Base-by-base conservation (phyloP, 495 filamentous ascomycete species). In the Penicillium coprophilum region DNA sequence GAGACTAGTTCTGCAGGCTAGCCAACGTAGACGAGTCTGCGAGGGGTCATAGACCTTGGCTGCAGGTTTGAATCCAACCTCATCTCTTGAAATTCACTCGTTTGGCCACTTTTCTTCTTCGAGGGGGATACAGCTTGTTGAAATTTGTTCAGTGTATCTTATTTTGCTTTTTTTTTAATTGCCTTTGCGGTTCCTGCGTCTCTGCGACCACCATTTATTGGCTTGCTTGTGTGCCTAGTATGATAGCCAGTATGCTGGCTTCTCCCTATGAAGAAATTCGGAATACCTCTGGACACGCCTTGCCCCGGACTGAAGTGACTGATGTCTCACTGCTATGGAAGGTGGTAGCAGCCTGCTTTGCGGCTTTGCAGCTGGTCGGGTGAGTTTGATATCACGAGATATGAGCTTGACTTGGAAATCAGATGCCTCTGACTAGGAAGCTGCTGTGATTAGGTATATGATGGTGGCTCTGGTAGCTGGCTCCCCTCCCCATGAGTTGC, bases 1-100 rank as follows among this genome's bases (percentile, higher is more conserved):
- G 12, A 11, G 21, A 39, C 49, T 51, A 51, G 23, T 50, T 15
- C 49, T 51, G 49, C 49, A 52, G 36, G 34, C 5, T 7, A 6
- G 43, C 41, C 41, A 19, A 19, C 49, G 34, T 36, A 40, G 23
- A 46, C 30, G 21, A 51, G 21, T 36, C 32, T 13, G 24, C 2
- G 32, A 38, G 49, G 34, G 49, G 49, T 27, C 20, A 24, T 21
- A 36, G 21, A 28, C 23, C 23, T 30, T n/a, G 41, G 50, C 50
- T 28, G 45, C 20, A 43, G 38, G 10, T 40, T 24, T 52, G 38
- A 23, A 20, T 31, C 46, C 19, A 31, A 47, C 44, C 12, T 36
- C 46, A 12, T 20, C 30, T 20, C 19, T 8, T n/a, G 24, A 49
- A 49, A 34, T 8, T 49, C 46, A 9, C 19, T 49, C 12, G 1